These are phyloP conservation scores for Plectosphaerella cucumerina DNA, from an alignment of 2,329 filamentous ascomycete species.

Conservation along the genomic window DNA sequence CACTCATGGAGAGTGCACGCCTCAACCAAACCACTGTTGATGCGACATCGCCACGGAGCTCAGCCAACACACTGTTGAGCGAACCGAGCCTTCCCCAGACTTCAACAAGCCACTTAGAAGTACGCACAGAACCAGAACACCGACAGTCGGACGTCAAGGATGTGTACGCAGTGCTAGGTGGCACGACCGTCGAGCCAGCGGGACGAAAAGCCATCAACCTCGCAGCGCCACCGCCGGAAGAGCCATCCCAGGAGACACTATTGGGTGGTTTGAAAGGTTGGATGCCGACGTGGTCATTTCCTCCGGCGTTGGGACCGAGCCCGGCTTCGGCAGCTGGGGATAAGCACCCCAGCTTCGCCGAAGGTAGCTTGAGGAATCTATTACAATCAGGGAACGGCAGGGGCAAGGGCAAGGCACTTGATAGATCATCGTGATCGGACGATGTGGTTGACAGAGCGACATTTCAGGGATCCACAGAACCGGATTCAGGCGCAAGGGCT, in stretches of 20 bases:
- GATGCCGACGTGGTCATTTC: constrained; percentile 37
- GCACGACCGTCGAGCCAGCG: too few relatives aligned
- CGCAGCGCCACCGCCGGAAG: neutral
- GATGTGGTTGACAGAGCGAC: too few relatives aligned
- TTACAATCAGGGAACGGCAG: constrained; percentile 31
- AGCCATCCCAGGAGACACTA: constrained; percentile 10
- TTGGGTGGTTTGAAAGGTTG: constrained; percentile 38
- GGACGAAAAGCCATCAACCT: too few relatives aligned
- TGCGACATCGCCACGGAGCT: constrained; percentile 23
- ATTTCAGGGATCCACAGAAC: too few relatives aligned
- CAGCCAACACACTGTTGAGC: constrained; percentile 43
- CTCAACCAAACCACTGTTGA: constrained; percentile 24
- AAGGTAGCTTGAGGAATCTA: constrained; percentile 51
- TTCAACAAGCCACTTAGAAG: constrained; percentile 46
- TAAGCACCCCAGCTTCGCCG: constrained; percentile 41
- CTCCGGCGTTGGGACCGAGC: constrained; percentile 16
- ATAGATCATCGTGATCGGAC: constrained; percentile 10
- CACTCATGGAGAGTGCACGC: constrained; percentile 28
- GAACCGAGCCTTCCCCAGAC: constrained; percentile 55
- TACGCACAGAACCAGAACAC: constrained; percentile 30
- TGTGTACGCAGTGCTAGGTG: too few relatives aligned
- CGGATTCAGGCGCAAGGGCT: too few relatives aligned
- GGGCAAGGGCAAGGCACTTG: constrained; percentile 28
- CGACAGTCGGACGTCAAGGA: constrained; percentile 9
- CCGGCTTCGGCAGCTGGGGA: constrained; percentile 14